These are phyloP conservation scores for Podospora appendiculata DNA, from an alignment of 495 filamentous ascomycete species.

Conservation along the genomic window DNA sequence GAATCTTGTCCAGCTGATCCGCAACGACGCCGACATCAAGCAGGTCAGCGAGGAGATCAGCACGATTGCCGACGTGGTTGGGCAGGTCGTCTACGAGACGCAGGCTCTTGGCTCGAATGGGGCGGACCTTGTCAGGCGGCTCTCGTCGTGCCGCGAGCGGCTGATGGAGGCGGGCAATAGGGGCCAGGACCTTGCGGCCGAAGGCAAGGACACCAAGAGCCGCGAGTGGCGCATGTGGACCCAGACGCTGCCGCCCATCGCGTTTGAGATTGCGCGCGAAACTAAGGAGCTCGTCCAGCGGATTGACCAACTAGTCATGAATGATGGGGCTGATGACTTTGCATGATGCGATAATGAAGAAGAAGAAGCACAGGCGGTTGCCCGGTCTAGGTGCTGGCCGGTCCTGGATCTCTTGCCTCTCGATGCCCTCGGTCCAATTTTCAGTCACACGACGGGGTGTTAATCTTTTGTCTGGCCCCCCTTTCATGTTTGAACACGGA, in stretches of 20 bases:
- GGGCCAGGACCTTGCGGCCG: slow-evolving; percentile 46
- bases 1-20: slow-evolving; percentile 70
- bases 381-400: neutral
- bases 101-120: slow-evolving; percentile 48
- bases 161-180: slow-evolving; percentile 60
- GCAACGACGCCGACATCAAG: slow-evolving; percentile 56
- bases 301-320: slow-evolving; percentile 31
- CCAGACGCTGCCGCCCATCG: slow-evolving; percentile 69
- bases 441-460: neutral
- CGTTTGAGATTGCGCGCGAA: slow-evolving; percentile 78
- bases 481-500: neutral
- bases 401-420: neutral
- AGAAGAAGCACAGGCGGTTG: neutral
- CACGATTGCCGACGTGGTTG: slow-evolving; percentile 62
- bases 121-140: slow-evolving; percentile 53
- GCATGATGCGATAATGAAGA: slow-evolving; percentile 13
- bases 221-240: slow-evolving; percentile 55
- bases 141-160: slow-evolving; percentile 56
- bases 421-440: no score
- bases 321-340: slow-evolving; percentile 36
- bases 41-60: slow-evolving; percentile 63
- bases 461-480: neutral
- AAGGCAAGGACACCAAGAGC: slow-evolving; percentile 36
- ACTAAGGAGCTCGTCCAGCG: slow-evolving; percentile 63
- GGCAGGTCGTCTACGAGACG: slow-evolving; percentile 59